Evolutionary conservation across 371 early-diverging fungal genomes (phyloP).

Genomic region (Mortierella sp.): DNA sequence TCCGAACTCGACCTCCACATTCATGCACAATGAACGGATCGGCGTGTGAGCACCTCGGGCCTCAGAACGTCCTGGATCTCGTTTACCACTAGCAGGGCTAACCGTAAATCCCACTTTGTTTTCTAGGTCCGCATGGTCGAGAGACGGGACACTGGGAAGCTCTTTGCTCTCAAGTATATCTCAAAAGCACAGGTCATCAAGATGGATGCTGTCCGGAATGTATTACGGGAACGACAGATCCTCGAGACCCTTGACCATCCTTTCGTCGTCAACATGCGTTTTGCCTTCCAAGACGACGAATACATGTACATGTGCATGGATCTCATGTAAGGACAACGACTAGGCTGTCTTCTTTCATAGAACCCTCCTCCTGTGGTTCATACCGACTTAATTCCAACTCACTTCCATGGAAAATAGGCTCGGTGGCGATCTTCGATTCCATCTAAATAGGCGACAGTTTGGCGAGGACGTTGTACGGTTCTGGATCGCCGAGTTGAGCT

Average conservation of each 20-base stretch:
- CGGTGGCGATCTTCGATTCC: conserved; percentile 88
- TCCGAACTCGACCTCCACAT: no score
- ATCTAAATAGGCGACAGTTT: conserved; percentile 73
- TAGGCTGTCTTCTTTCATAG: background rate
- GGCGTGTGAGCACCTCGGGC: no score
- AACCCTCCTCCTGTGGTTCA: background rate
- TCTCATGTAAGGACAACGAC: conserved; percentile 65
- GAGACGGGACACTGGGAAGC: conserved; percentile 67
- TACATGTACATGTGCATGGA: conserved; percentile 91
- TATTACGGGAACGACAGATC: conserved; percentile 83
- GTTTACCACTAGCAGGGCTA: background rate
- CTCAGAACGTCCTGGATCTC: no score
- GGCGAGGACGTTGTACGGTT: conserved; percentile 79
- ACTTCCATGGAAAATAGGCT: conserved; percentile 70
- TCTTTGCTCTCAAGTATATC: conserved; percentile 88
- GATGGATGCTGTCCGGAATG: conserved; percentile 81
- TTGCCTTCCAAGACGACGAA: conserved; percentile 87
- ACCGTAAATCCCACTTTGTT: background rate
- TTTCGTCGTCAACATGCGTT: conserved; percentile 81
- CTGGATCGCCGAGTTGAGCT: conserved; percentile 82
- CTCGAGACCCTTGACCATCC: conserved; percentile 83
- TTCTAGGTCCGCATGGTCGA: conserved; percentile 81
- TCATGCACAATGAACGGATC: no score
- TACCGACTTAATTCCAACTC: no score
- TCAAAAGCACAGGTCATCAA: conserved; percentile 81